Evolutionary conservation across 1,284 basidiomycete species (phyloP), one percentile per base, ranked within the genome.

Genomic region (Pascua guehoae): DNA sequence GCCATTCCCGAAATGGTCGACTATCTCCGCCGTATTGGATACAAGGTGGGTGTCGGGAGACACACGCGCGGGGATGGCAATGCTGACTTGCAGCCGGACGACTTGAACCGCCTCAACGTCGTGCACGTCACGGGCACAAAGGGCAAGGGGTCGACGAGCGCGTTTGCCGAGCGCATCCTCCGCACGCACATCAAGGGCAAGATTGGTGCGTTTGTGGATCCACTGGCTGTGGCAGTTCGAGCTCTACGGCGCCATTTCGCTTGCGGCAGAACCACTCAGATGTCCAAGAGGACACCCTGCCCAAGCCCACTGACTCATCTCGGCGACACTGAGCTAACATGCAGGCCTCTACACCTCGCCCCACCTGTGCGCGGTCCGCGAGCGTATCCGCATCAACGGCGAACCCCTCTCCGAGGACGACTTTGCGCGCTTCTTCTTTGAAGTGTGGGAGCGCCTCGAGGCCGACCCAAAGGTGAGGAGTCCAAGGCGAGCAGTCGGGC

Each of bases 81-180:
- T 32, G 24, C 24, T 32, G 24, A 32, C 24, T 32, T 32, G 24
- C 71, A 91, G 91, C 84, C 89, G 32, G 79, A 83, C 53, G 87
- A 94, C 66, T 81, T 99, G 52, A 94, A 98, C 74, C 78, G 79
- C 48, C 81, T 98, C 61, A 96, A 98, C 75, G 91, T 94, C 54
- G 84, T 98, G 39, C 96, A 99, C 79, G 87, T 99, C 69, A 95
- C 96, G 12, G 96, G 96, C 3, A 99, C 96, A 5, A 99, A 99
- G 78, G 96, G 96, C 47, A 99, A 99, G 75, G 96, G 96, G 4
- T 98, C 93, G 4, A 96, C 96, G 0, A 91, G 89, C 57, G 95
- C 96, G 2, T 98, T 98, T 68, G 83, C 84, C 4, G 86, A 91
- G 61, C 63, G 71, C 10, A 70, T 77, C 17, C 61, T 76, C 36